Percentiles rank a stretch among this genome's conserved stretches.
Conservation (phyloP, 768 basidiomycete genomes). For the Gymnopilus dilepis region DNA sequence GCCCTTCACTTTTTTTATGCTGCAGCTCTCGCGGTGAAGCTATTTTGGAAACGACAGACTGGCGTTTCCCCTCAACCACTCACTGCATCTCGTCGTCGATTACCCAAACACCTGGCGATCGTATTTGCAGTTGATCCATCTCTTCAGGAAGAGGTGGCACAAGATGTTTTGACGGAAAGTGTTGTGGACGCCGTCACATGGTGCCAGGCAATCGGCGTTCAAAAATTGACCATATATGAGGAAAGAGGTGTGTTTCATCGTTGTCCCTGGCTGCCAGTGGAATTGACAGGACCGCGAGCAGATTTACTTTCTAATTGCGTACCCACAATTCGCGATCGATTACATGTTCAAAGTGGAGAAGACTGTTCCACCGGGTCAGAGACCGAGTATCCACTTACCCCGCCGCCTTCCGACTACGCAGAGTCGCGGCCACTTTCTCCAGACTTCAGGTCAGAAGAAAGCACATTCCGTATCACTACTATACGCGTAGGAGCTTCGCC, state of each 20-base stretch:
- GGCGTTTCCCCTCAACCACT: constrained; percentile 52
- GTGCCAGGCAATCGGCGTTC: constrained; percentile 68
- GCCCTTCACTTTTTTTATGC: constrained; percentile 65
- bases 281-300: constrained; percentile 23
- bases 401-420: constrained; percentile 77
- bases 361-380: constrained; percentile 55
- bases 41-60: constrained; percentile 44
- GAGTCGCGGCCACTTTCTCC: constrained; percentile 70
- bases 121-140: constrained; percentile 56
- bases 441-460: constrained; percentile 27
- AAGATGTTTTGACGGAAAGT: constrained; percentile 54
- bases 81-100: constrained; percentile 53
- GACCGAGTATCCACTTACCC: constrained; percentile 73
- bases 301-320: constrained; percentile 47
- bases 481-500: constrained; percentile 22
- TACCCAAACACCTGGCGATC: constrained; percentile 72
- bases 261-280: background rate
- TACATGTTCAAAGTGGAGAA: constrained; percentile 32
- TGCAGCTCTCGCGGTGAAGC: constrained; percentile 43
- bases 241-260: constrained; percentile 57
- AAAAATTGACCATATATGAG: constrained; percentile 74
- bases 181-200: constrained; percentile 59
- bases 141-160: constrained; percentile 38
- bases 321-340: constrained; percentile 45
- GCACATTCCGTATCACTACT: constrained; percentile 24